Evolutionary conservation across 2,329 filamentous ascomycete genomes (phyloP), one percentile per base, ranked within the genome.

Genomic region (Aureobasidium sp.): DNA sequence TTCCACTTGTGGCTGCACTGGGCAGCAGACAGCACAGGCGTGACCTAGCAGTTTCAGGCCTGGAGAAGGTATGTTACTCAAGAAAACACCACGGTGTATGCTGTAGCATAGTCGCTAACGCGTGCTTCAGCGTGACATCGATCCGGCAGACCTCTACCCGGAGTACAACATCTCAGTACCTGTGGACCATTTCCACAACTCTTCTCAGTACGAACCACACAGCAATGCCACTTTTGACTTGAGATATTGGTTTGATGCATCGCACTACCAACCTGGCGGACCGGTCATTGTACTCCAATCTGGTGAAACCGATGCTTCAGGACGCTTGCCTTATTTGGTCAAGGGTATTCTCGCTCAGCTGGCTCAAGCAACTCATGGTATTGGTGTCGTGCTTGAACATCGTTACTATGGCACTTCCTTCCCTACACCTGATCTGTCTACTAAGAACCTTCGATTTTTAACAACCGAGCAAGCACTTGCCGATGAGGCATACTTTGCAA

Each of bases 181-280:
- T 0, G 78, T 95, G 37, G 90, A 96, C 72, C 89, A 94, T 70
- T 95, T 94, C 75, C 89, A 89, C 74, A 90, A 93, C 69, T 87
- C 91, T 60, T 82, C 85, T 2, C 77, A 79, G 53, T 95, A 95
- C 70, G 88, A 87, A 71, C 90, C 91, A 39, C 90, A 95, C 72
- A 84, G 81, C 9, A 77, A 87, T 66, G 86, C 73, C 30, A 82
- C 76, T 1, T 96, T 91, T 73, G 74, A 83, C 27, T 77, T 93
- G 51, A 83, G 90, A 11, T 96, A 94, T 77, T 95, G 87, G 87
- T 91, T 93, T 67, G 90, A 95, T 69, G 84, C 86, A 1, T 82
- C 81, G 48, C 81, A 89, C 75, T 95, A 95, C 75, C 81, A 85
- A 70, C 76, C 82, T 0, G 91, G 91, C 13, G 91, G 91, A 0